Base-by-base conservation (phyloP, 108 stramenopile genomes). In the Skeletonema grethae region DNA sequence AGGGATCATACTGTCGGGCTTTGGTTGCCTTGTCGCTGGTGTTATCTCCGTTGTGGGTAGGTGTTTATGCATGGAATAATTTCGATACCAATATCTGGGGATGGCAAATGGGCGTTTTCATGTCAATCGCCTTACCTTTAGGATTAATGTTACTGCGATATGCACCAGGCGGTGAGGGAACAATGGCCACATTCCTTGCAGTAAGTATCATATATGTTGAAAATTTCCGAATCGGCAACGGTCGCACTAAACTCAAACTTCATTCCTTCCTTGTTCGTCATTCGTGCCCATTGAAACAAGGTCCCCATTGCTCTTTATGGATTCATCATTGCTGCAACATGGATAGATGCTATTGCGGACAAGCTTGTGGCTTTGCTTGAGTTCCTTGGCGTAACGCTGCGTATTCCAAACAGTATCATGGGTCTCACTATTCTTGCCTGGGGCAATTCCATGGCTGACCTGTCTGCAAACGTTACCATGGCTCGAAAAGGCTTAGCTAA, bases 341-440 rank as follows among this genome's bases (percentile, higher is more conserved):
- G 91, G 94, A 91, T 95, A 66, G 88, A 92, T 79, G 43, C 57
- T 29, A 66, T 95, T 18, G 94, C 94, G 4, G 87, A 84, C 50
- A 80, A 79, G 70, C 71, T 91, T 20, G 91, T 93, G 28, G 66
- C 61, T 3, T 56, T 87, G 15, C 77, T 93, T 41, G 65, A 75
- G n/a, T 84, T 83, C 59, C 58, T 93, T n/a, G 93, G 91, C 28
- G 56, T 76, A 11, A 56, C 85, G 0, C 63, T 75, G 16, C 72
- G 79, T 63, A 77, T 93, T 10, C 86, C 89, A 0, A 61, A 68
- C 12, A 50, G 45, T 43, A 72, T 95, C 11, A 75, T 95, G 60
- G 94, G 90, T 4, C 28, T 93, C 22, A 93, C 92, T 10, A 60
- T 93, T 7, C 81, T 95, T 5, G 94, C 94, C 12, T 93, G 91